Conservation (phyloP, 2,329 filamentous ascomycete species). For the Apiospora phragmitis region DNA sequence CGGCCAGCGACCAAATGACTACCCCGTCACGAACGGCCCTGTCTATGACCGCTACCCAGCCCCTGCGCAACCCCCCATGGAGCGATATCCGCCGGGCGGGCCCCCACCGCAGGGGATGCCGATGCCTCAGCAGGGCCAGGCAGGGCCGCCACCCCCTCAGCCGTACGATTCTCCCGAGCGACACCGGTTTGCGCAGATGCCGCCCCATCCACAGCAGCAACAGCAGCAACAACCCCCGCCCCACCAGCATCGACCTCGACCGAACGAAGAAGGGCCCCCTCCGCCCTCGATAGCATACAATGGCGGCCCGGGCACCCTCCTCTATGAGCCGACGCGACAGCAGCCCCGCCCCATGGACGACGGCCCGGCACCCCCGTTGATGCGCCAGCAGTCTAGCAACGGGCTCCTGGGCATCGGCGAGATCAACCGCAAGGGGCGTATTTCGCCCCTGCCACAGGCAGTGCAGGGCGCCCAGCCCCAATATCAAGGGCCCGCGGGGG, state of each 20-base stretch:
- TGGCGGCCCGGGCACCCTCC: conserved; percentile 39
- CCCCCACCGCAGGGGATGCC: conserved; percentile 33
- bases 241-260: conserved; percentile 40
- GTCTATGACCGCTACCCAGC: conserved; percentile 38
- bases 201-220: conserved; percentile 33
- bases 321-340: conserved; percentile 44
- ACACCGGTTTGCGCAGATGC: conserved; percentile 42
- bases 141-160: conserved; percentile 27
- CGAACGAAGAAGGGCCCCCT: conserved; percentile 48
- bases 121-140: conserved; percentile 23
- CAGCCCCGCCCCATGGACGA: conserved; percentile 46
- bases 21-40: conserved; percentile 44
- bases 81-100: conserved; percentile 40
- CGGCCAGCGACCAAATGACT: conserved; percentile 49
- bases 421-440: conserved; percentile 76
- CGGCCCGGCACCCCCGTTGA: conserved; percentile 46
- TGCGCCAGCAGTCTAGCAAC: conserved; percentile 57
- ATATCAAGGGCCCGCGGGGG: conserved; percentile 73
- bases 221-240: conserved; percentile 25
- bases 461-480: conserved; percentile 89
- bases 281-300: conserved; percentile 53
- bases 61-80: conserved; percentile 37
- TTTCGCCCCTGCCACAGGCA: conserved; percentile 88
- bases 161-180: conserved; percentile 54
- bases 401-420: conserved; percentile 78